A percentile compares a stretch with the other conserved stretches of the same genome.
phyloP scores from a whole-genome alignment of 768 basidiomycete species.

The Lactarius trivialis region DNA sequence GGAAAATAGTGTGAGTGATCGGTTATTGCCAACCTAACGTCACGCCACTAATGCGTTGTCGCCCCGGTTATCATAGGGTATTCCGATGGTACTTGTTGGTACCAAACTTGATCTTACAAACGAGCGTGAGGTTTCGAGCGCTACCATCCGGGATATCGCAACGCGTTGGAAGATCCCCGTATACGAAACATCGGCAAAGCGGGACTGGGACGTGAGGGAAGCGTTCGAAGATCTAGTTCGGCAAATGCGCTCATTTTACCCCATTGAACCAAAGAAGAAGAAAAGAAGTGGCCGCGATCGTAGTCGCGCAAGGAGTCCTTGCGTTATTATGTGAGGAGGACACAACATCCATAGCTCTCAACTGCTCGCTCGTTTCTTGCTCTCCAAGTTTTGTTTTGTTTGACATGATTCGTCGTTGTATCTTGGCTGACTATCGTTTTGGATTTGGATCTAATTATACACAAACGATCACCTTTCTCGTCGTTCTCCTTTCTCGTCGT shows the following conservation, averaged over 20 bases:
- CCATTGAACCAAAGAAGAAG: conserved; percentile 37
- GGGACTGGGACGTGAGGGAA: conserved; percentile 72
- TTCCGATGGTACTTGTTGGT: conserved; percentile 83
- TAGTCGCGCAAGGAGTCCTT: conserved; percentile 26
- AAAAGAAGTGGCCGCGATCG: conserved; percentile 27
- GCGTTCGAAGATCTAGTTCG: conserved; percentile 72
- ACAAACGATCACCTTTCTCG: background rate
- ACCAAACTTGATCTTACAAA: conserved; percentile 77
- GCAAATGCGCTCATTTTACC: conserved; percentile 67
- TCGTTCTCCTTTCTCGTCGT: background rate
- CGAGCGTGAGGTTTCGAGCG: conserved; percentile 70
- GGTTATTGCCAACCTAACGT: background rate
- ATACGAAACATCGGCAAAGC: conserved; percentile 85
- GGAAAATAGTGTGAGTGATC: conserved; percentile 45
- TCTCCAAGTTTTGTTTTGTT: background rate
- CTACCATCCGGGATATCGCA: conserved; percentile 57
- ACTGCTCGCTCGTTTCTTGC: conserved; percentile 7
- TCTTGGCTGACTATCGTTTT: conserved; percentile 1
- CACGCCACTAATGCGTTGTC: background rate
- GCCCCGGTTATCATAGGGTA: conserved; percentile 32
- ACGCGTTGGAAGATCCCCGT: conserved; percentile 65
- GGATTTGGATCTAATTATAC: conserved; percentile 9
- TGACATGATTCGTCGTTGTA: conserved; percentile 1
- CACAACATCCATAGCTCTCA: background rate
- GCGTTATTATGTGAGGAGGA: conserved; percentile 35